Evolutionary conservation across 31 red algal species (phyloP), one percentile per base, ranked within the genome.

Genomic region (Endocladia muricata): DNA sequence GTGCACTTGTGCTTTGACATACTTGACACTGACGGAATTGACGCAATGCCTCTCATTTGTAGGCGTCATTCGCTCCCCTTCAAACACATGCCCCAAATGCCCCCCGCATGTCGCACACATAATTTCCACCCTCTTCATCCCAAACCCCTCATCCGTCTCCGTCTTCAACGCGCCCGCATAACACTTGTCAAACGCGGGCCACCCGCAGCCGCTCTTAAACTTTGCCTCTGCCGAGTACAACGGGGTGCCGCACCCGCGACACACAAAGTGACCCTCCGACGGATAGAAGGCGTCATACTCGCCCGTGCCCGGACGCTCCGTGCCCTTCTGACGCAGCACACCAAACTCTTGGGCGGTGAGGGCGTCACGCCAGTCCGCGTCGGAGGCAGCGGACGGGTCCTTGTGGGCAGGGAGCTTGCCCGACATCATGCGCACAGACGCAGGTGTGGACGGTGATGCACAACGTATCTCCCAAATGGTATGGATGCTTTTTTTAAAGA

Each of bases 11-110:
- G 41, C 86, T 4, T 62, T 51, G 11, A 90, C 77, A 73, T 63
- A 90, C 38, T 55, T 76, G 48, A 90, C 71, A 66, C 86, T 90
- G 17, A 88, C 88, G 2, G 77, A 85, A 41, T 93, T 97, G 41
- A 97, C 90, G 48, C 94, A 97, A 61, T 97, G 90, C 15, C 94
- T 59, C 57, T 93, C 89, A 65, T 93, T 89, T 8, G 89, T 97
- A 0, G 64, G 41, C 5, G 94, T 93, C 36, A 93, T 71, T 1
- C 89, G 15, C 74, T 95, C 94, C 7, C 86, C 89, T 30, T 88
- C 79, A 58, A 97, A 97, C 34, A 97, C 88, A 68, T 97, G 94
- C 1, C 94, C 94, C 44, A 97, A 55, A 60, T 97, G 94, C 0
- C 89, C 82, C 33, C 57, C 79, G 37, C 94, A 97, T 0, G 30